Evolutionary conservation across 2,329 filamentous ascomycete genomes (phyloP), one percentile per base, ranked within the genome.

Genomic region (Stagonosporopsis vannaccii): DNA sequence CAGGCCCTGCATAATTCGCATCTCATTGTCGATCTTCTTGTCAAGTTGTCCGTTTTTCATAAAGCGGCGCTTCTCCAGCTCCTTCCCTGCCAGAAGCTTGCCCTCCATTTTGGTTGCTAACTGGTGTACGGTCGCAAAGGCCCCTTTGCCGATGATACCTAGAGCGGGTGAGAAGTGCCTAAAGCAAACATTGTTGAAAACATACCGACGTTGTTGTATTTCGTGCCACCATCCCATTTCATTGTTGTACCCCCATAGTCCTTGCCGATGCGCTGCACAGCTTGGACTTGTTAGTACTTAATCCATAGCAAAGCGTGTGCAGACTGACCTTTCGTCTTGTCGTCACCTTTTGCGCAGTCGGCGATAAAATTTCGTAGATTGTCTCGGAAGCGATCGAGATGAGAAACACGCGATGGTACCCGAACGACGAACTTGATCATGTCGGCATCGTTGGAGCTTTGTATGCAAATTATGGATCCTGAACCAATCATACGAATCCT

Each of bases 21-120:
- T 94, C 78, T 99, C 95, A 67, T 96, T 97, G 71, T 97, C 91
- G 13, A 98, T 90, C 75, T 96, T 97, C 63, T 92, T 89, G 68
- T 97, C 92, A 20, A 97, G 77, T 19, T 93, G 82, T 2, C 92
- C 93, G 66, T 97, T 95, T 78, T 96, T 97, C 81, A 97, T 91
- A 71, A 97, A 96, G 17, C 88, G 87, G 48, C 90, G 87, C 78
- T 97, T 98, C 75, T 97, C 92, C 4, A 99, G 85, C 75, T 98
- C 92, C 74, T 99, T 99, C 13, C 92, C 93, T 4, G 95, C 95
- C 69, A 90, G 96, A 0, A 94, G 86, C 26, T 86, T 81, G 1
- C 95, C 95, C 69, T 95, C 88, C 67, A 87, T 90, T 76, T 92
- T 96, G 17, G 89, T 89, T 0, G 94, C 94, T 23, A 97, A 84